Conservation (phyloP, 208 protist species). For the Trypanosoma brucei region DNA sequence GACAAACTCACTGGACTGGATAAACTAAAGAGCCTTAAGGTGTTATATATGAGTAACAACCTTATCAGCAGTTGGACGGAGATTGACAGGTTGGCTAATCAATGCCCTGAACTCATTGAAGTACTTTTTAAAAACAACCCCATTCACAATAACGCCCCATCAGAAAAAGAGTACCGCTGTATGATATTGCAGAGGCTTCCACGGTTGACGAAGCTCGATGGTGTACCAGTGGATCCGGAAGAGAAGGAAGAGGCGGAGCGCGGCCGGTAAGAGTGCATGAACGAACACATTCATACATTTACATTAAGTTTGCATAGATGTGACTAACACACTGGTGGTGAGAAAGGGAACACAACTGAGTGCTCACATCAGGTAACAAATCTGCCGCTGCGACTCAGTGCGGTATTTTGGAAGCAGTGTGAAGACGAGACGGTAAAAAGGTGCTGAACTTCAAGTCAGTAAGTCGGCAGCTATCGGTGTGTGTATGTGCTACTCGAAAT, state of each 20-base stretch:
- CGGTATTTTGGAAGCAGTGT: too few species aligned
- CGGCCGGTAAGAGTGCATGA: constrained; percentile 40
- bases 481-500: too few species aligned
- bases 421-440: too few species aligned
- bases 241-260: constrained; percentile 89
- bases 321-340: too few species aligned
- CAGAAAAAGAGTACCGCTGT: constrained; percentile 80
- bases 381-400: too few species aligned
- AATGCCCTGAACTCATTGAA: constrained; percentile 90
- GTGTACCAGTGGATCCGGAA: constrained; percentile 82
- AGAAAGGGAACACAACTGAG: too few species aligned
- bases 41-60: constrained; percentile 95
- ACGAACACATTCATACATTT: background rate
- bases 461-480: too few species aligned
- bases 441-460: too few species aligned
- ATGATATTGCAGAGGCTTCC: constrained; percentile 86
- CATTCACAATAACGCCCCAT: constrained; percentile 66
- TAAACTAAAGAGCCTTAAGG: constrained; percentile 88
- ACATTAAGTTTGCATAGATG: too few species aligned
- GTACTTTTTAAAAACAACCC: constrained; percentile 93
- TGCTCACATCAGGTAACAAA: too few species aligned
- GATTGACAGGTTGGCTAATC: constrained; percentile 89
- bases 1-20: constrained; percentile 92
- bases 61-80: constrained; percentile 93
- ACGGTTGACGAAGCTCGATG: constrained; percentile 83